These are phyloP conservation scores for Linnemannia elongata DNA, from an alignment of 192 early-diverging fungal species.

Conservation along the genomic window DNA sequence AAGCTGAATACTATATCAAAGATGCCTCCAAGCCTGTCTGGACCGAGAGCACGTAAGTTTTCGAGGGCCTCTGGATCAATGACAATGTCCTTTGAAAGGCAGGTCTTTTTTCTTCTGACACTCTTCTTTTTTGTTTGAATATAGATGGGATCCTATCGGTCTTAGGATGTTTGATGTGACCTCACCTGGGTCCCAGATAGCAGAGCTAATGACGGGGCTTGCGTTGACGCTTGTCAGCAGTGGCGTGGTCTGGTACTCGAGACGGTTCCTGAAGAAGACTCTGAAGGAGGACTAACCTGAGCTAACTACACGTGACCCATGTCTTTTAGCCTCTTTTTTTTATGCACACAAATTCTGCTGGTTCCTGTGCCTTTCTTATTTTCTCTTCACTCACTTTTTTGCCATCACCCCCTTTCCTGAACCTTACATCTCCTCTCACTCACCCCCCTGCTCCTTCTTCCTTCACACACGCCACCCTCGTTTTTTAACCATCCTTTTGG, in stretches of 20 bases:
- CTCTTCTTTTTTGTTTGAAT: not conserved
- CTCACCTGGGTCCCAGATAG: conserved; percentile 50
- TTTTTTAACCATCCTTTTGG: not conserved
- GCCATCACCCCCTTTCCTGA: not conserved
- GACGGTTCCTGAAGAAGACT: conserved; percentile 52
- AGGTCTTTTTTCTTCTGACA: conserved; percentile 3
- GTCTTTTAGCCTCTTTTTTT: not conserved
- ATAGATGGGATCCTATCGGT: conserved; percentile 63
- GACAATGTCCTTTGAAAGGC: not conserved
- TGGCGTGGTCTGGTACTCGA: conserved; percentile 37
- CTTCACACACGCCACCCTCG: not conserved
- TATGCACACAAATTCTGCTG: not conserved
- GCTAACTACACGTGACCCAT: not conserved
- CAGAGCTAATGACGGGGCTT: conserved; percentile 61
- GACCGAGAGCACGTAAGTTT: conserved; percentile 70
- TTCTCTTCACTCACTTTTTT: not conserved
- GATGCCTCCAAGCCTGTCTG: conserved; percentile 62
- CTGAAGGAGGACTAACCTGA: conserved; percentile 38
- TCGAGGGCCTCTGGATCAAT: not conserved
- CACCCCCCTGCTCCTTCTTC: not conserved
- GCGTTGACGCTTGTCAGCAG: conserved; percentile 50
- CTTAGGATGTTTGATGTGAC: conserved; percentile 60
- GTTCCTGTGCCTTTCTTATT: not conserved
- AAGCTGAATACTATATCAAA: conserved; percentile 49
- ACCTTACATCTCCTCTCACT: not conserved